Evolutionary conservation across 495 filamentous ascomycete genomes (phyloP).

Genomic region (Hyaloscypha hepaticicola): DNA sequence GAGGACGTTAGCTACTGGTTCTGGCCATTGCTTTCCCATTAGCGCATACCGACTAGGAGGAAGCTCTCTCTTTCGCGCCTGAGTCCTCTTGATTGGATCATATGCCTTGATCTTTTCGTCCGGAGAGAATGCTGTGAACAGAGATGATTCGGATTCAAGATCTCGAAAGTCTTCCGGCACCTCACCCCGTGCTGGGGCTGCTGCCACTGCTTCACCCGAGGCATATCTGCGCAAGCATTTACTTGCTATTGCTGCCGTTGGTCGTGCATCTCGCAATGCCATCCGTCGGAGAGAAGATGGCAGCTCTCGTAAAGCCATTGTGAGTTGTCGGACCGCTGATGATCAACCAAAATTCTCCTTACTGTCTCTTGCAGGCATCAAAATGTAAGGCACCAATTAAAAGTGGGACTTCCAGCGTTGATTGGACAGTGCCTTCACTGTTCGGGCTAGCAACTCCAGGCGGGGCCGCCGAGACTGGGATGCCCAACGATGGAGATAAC

Average conservation of each 20-base stretch:
- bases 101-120: conserved; percentile 46
- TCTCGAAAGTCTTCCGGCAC: conserved; percentile 35
- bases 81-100: conserved; percentile 56
- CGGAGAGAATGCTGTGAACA: conserved; percentile 35
- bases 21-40: not conserved
- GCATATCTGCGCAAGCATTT: conserved; percentile 44
- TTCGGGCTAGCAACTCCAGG: not conserved
- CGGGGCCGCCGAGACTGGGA: not conserved
- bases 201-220: conserved; percentile 36
- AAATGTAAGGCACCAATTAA: not conserved
- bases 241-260: conserved; percentile 30
- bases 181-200: conserved; percentile 26
- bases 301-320: conserved; percentile 35
- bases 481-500: not conserved
- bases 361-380: conserved; percentile 10
- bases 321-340: not conserved
- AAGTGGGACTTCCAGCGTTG: not conserved
- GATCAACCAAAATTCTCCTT: conserved; percentile 11
- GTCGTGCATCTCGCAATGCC: conserved; percentile 26
- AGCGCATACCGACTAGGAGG: conserved; percentile 63
- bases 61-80: conserved; percentile 53
- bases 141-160: conserved; percentile 42
- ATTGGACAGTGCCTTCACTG: not conserved
- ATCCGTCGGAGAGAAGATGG: conserved; percentile 23
- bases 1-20: conserved; percentile 12